Base-by-base conservation (phyloP, 306 rosid species). In the Trifolium pratense region DNA sequence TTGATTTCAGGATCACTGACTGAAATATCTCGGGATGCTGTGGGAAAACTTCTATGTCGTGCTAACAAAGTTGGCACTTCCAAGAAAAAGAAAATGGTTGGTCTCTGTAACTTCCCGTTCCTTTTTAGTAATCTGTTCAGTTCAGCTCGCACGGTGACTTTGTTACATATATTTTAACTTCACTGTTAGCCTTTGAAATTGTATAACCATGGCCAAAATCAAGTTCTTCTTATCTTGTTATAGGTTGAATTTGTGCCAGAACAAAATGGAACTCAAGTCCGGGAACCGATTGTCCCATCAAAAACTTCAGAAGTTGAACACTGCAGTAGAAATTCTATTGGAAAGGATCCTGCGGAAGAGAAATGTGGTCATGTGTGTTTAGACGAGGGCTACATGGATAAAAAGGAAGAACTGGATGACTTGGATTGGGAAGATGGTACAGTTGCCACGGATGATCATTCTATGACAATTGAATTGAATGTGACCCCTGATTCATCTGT, bases 401-500 rank as follows among this genome's bases (percentile, higher is more conserved):
- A 73, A 48, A 66, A 36, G 81, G 93, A 85, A 67, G 96, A 91
- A 49, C 58, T 86, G 75, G 65, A 86, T 82, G 92, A 91, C 79
- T 81, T 87, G 0, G 96, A 91, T 81, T 91, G 97, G 98, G 97
- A 94, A 86, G 97, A 94, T 79, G 97, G 96, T 66, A 51, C 75
- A 65, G 72, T 88, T 80, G 77, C 82, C 51, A 25, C 71, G 43
- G 84, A 69, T 36, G 81, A 80, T 87, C 62, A 48, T 52, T 77
- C 82, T 32, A 69, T 91, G 77, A 88, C 96, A 42, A 83, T 94
- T 78, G 96, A 94, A 80, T 72, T 94, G 55, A 70, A 79, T 66
- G 89, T 79, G 72, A 81, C 88, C 58, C 78, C 89, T n/a, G 87
- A 78, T 76, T 79, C 91, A 73, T 72, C 74, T 58, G 75, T 58